Percentiles rank a stretch among this genome's conserved stretches.
phyloP scores from a whole-genome alignment of 192 early-diverging fungal species.

The Coemansia sp. region DNA sequence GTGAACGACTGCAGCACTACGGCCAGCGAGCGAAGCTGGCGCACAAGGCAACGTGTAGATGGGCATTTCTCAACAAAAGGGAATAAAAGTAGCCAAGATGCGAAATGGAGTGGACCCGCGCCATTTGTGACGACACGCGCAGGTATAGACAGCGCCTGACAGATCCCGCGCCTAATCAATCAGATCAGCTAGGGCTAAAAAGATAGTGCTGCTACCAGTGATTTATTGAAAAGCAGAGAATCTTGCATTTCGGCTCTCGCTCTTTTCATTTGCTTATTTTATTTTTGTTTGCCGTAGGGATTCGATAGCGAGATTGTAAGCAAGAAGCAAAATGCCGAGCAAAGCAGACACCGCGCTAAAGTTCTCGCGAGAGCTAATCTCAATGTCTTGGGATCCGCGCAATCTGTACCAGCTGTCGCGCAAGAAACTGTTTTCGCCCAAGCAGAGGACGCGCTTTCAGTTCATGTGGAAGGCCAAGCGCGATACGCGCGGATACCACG shows the following conservation, averaged over 20 bases:
- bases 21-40: neutral
- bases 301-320: neutral
- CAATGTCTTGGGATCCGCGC: constrained; percentile 96
- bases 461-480: constrained; percentile 95
- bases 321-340: constrained; percentile 36
- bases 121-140: neutral
- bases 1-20: constrained; percentile 1
- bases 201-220: no score
- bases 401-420: constrained; percentile 85
- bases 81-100: neutral
- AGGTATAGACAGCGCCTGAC: neutral
- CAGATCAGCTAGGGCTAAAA: neutral
- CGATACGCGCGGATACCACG: constrained; percentile 92
- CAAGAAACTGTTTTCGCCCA: constrained; percentile 51
- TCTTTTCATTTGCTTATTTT: no score
- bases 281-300: neutral
- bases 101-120: neutral
- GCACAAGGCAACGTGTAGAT: neutral
- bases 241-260: no score
- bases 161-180: neutral
- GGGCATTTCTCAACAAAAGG: neutral
- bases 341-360: constrained; percentile 40
- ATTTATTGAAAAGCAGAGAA: no score
- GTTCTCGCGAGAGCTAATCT: constrained; percentile 68
- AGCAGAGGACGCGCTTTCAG: constrained; percentile 79